Evolutionary conservation across 2,329 filamentous ascomycete genomes (phyloP).

Genomic region (Didymella keratinophila): DNA sequence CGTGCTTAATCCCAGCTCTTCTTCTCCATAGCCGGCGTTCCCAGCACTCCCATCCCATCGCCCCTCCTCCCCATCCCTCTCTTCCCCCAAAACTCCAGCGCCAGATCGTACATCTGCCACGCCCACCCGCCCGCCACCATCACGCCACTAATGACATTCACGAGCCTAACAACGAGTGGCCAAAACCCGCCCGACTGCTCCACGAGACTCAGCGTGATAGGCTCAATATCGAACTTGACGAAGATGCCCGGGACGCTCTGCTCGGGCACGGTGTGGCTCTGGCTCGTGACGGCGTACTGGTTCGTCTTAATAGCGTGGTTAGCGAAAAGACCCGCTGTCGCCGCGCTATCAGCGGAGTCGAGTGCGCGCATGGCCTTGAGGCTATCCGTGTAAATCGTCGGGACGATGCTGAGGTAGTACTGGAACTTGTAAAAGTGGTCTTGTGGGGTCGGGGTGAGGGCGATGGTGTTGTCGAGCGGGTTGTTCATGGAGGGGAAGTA

Average conservation of each 20-base stretch:
- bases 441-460: conserved; percentile 78
- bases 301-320: conserved; percentile 82
- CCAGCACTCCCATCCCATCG: conserved; percentile 59
- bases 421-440: conserved; percentile 94
- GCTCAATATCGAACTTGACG: conserved; percentile 99
- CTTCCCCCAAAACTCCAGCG: conserved; percentile 59
- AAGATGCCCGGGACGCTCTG: conserved; percentile 85
- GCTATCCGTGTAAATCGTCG: conserved; percentile 80
- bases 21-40: conserved; percentile 31
- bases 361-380: conserved; percentile 58
- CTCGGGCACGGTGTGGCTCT: conserved; percentile 75
- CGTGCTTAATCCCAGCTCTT: conserved; percentile 22
- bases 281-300: conserved; percentile 96
- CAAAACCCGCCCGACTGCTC: conserved; percentile 81
- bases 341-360: conserved; percentile 47
- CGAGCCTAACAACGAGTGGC: conserved; percentile 77
- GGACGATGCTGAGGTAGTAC: conserved; percentile 95
- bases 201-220: conserved; percentile 84
- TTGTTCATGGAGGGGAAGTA: conserved; percentile 94
- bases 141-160: conserved; percentile 91
- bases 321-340: conserved; percentile 46
- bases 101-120: conserved; percentile 84
- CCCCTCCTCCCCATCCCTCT: conserved; percentile 49
- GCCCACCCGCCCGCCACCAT: conserved; percentile 94
- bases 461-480: conserved; percentile 90